Percentiles rank a stretch among this genome's conserved stretches.
Evolutionary conservation across 2,329 filamentous ascomycete species (phyloP).

Genomic region (Rosellinia necatrix): DNA sequence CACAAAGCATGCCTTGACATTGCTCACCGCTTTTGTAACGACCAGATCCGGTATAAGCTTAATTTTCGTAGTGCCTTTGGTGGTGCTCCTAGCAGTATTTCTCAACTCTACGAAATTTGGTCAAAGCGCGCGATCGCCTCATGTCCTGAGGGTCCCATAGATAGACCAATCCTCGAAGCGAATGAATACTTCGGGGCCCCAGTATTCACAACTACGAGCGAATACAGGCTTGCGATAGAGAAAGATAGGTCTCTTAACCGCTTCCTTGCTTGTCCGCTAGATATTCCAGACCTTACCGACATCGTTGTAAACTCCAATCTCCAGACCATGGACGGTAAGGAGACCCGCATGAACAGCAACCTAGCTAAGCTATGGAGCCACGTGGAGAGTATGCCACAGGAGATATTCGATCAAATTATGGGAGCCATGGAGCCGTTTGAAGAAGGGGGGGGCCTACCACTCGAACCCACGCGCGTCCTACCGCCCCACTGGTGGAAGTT

Average conservation of each 20-base stretch:
- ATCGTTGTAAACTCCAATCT: constrained; percentile 9
- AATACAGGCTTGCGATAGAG: not conserved
- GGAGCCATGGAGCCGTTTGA: constrained; percentile 27
- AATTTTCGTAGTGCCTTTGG: constrained; percentile 22
- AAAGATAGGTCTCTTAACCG: not conserved
- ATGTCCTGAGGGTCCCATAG: not conserved
- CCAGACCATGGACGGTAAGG: constrained; percentile 14
- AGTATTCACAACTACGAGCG: not conserved
- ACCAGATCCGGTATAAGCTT: constrained; percentile 19
- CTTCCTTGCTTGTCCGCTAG: constrained; percentile 17
- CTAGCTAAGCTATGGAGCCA: not conserved
- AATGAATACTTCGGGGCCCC: constrained; percentile 15
- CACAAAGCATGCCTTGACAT: constrained; percentile 28
- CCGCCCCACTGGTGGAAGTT: constrained; percentile 27
- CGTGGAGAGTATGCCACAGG: constrained; percentile 13
- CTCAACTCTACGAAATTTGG: constrained; percentile 36
- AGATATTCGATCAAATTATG: constrained; percentile 18
- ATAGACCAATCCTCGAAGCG: constrained; percentile 21
- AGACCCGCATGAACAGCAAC: not conserved
- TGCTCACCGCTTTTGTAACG: constrained; percentile 23
- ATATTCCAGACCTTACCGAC: not conserved
- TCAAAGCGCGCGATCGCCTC: constrained; percentile 29
- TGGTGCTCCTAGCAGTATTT: constrained; percentile 27
- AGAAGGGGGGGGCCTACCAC: not conserved
- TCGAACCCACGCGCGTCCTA: constrained; percentile 26